Evolutionary conservation across 257 asterid species (phyloP).

Genomic region (Verbena officinalis): DNA sequence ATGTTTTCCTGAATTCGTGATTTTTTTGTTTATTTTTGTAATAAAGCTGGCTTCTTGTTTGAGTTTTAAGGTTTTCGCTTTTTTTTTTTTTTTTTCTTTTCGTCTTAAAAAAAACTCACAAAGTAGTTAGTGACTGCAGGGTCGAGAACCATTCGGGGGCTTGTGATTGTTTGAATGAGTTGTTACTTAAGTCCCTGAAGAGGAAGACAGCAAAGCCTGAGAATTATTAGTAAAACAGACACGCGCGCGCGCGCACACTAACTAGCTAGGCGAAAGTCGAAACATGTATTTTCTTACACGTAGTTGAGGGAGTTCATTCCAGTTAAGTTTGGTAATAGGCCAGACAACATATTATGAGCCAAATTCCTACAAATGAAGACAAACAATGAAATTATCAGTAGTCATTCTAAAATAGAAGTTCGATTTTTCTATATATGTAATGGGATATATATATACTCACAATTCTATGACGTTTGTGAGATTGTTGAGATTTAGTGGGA

Average conservation of each 20-base stretch:
- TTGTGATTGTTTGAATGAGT: constrained; percentile 64
- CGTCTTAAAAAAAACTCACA: too few relatives aligned
- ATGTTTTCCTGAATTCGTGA: constrained; percentile 8
- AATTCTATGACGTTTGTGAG: constrained; percentile 71
- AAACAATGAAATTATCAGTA: background rate
- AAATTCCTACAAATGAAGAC: constrained; percentile 58
- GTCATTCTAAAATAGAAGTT: background rate
- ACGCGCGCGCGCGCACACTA: too few relatives aligned
- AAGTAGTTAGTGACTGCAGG: constrained; percentile 71
- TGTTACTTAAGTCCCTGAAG: constrained; percentile 89
- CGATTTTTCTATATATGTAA: constrained; percentile 1
- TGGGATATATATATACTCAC: constrained; percentile 50
- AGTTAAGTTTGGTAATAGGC: constrained; percentile 68
- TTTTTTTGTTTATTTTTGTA: background rate
- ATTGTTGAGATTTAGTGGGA: constrained; percentile 70
- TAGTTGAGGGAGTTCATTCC: constrained; percentile 83
- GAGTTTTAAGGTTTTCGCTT: background rate
- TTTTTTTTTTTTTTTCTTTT: background rate
- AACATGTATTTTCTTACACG: constrained; percentile 48
- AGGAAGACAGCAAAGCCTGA: background rate
- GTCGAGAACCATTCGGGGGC: constrained; percentile 84
- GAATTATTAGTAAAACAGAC: background rate
- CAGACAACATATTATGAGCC: constrained; percentile 79
- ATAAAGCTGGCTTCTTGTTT: constrained; percentile 21
- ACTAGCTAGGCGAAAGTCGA: background rate